Base-by-base conservation (phyloP, 768 basidiomycete genomes). In the Leucocoprinus sp. region DNA sequence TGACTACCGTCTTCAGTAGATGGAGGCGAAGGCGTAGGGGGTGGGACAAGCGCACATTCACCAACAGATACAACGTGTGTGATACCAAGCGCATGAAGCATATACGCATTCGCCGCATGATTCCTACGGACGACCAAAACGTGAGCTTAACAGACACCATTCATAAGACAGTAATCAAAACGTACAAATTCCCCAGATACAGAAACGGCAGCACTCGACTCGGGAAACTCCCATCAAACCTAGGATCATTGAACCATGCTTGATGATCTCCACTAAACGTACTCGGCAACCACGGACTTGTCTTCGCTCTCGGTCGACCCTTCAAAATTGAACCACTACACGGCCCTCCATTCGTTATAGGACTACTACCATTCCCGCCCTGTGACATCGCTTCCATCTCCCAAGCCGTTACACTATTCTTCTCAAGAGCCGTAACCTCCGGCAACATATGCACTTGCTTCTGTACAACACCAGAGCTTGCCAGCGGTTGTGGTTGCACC, bases 11-110 rank as follows among this genome's bases (percentile, higher is more conserved):
- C 19, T 26, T 5, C 33, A 37, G 43, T 11, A 52, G 52, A 27
- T 27, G 21, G 21, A 21, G 18, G 37, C 11, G 21, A 12, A 60
- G 57, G 47, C 70, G 65, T 54, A 76, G 69, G 2, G 11, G 79
- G 70, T 14, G 91, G 89, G 2, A 85, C 71, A 18, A 96, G 77
- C 8, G 93, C 89, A 50, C 90, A 92, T 69, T 97, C 95, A 39
- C 95, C 95, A 2, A 97, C 92, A 7, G 89, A 93, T 22, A 98
- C 93, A 51, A 98, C 93, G 59, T 98, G 93, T 2, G 93, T 95
- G 56, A 98, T 93, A 19, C 92, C 92, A 12, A 98, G 76, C 2
- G 91, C 90, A 55, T 93, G 87, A 2, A 98, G 79, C 93, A 98
- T 96, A 57, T 88, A 89, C 43, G 82, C 92, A 62, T 98, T 98